These are phyloP conservation scores for Apiotrichum porosum DNA, from an alignment of 1,284 basidiomycete genomes.

Conservation along the genomic window DNA sequence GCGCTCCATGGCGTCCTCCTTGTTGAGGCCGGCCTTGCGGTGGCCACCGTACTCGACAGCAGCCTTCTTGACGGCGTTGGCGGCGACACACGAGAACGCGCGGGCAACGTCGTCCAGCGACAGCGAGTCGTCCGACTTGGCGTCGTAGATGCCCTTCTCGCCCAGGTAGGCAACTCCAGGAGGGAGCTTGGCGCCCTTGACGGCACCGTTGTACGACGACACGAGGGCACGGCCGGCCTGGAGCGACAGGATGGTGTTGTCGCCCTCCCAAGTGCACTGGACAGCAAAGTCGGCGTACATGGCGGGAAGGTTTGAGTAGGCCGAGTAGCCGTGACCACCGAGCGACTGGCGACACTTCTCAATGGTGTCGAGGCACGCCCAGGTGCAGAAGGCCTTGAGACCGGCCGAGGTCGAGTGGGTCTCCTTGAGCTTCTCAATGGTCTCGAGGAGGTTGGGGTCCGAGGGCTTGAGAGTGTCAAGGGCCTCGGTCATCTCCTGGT, in stretches of 20 bases:
- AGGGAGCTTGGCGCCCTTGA: slow-evolving; percentile 51
- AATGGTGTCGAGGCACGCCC: slow-evolving; percentile 56
- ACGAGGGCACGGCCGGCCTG: slow-evolving; percentile 56
- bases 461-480: slow-evolving; percentile 54
- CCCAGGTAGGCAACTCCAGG: slow-evolving; percentile 54
- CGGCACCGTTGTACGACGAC: slow-evolving; percentile 50
- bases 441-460: slow-evolving; percentile 46
- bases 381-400: slow-evolving; percentile 59
- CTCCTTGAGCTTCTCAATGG: slow-evolving; percentile 55
- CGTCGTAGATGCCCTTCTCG: slow-evolving; percentile 42
- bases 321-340: slow-evolving; percentile 58
- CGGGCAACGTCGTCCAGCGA: slow-evolving; percentile 52
- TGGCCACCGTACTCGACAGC: slow-evolving; percentile 49
- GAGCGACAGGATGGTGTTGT: slow-evolving; percentile 55
- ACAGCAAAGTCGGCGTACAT: slow-evolving; percentile 56
- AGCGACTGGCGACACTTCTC: slow-evolving; percentile 56
- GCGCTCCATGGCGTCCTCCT: slow-evolving; percentile 54
- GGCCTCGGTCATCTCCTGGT: slow-evolving; percentile 51
- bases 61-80: slow-evolving; percentile 55
- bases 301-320: slow-evolving; percentile 55
- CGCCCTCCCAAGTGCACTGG: slow-evolving; percentile 57
- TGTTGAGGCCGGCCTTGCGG: slow-evolving; percentile 50
- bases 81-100: slow-evolving; percentile 54
- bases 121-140: slow-evolving; percentile 51
- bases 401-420: slow-evolving; percentile 57